A percentile compares a stretch with the other conserved stretches of the same genome.
These are phyloP conservation scores for Umbellularia californica DNA, from an alignment of 164 flowering plant species.

Conservation along the genomic window DNA sequence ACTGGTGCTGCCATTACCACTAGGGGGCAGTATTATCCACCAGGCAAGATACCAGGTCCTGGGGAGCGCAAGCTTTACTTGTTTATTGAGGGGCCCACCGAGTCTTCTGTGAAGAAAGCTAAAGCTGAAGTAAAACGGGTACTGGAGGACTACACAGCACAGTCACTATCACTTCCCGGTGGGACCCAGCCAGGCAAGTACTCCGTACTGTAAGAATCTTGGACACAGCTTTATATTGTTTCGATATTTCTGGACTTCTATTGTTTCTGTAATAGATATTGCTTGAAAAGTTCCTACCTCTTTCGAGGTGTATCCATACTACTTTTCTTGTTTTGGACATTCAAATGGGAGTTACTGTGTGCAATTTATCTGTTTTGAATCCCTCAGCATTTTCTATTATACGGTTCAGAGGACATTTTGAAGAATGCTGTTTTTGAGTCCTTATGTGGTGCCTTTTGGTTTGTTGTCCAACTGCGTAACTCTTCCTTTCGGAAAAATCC, in stretches of 20 bases:
- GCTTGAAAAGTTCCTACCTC: not conserved
- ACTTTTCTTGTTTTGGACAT: not conserved
- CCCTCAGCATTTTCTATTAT: too few species aligned
- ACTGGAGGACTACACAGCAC: constrained; percentile 75
- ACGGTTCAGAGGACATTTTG: not conserved
- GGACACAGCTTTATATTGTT: not conserved
- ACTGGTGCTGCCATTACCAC: constrained; percentile 98
- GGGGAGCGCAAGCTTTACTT: constrained; percentile 91
- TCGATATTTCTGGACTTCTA: not conserved
- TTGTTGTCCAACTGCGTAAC: too few species aligned
- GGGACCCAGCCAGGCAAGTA: constrained; percentile 84
- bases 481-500: too few species aligned
- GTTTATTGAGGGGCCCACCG: constrained; percentile 91
- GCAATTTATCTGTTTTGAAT: too few species aligned
- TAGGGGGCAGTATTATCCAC: constrained; percentile 80
- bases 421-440: not conserved
- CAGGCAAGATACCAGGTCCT: constrained; percentile 63
- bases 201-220: constrained; percentile 43
- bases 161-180: constrained; percentile 68
- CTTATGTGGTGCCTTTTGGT: not conserved
- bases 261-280: constrained; percentile 1
- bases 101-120: constrained; percentile 83
- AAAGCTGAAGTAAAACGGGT: constrained; percentile 83
- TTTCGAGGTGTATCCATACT: not conserved
- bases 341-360: not conserved